Evolutionary conservation across 208 protist genomes (phyloP), one percentile per base, ranked within the genome.

Genomic region (Novymonas esmeraldas): DNA sequence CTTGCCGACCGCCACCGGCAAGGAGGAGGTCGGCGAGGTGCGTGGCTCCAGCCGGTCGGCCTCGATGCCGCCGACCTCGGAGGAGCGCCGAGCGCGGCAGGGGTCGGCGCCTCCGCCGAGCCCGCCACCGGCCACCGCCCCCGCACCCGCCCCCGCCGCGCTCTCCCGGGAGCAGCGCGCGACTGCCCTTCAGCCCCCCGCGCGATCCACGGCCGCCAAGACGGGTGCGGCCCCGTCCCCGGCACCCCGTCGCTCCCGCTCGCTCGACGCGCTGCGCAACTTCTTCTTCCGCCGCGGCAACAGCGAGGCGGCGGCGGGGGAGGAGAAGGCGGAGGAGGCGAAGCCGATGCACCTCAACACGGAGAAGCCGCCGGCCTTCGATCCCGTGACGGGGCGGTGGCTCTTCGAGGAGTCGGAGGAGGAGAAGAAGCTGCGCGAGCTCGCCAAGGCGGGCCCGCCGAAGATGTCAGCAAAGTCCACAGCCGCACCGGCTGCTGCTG

Each of bases 281-380:
- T 82, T 89, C 34, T 64, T 91, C 18, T 86, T 87, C 46, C 75
- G 82, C 38, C 81, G 86, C 20, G 63, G 66, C 51, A 76, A 56
- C 48, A 70, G 70, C 36, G 60, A 78, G 51, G 26, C 60, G 16
- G 39, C 56, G 18, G 38, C 41, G 44, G 24, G 24, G 2, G 66
- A 81, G 24, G 51, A 70, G 28, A 82, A 87, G 66, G 73, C 81
- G 20, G 77, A 93, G n/a, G 83, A 88, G 67, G 76, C 82, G 39
- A 96, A 94, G 64, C 76, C 79, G 50, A 96, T 96, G 91, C 93
- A 94, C 55, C 74, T 96, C 34, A 79, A 96, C 76, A 94, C 88
- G 11, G 87, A 79, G 49, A 85, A 84, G 60, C 76, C 83, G 20
- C 91, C 91, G 4, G 70, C 78, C 54, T 96, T 89, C 68, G 88